A percentile compares a stretch with the other conserved stretches of the same genome.
phyloP scores from a whole-genome alignment of 176 grass and related monocot species.

The Carex scoparia region DNA sequence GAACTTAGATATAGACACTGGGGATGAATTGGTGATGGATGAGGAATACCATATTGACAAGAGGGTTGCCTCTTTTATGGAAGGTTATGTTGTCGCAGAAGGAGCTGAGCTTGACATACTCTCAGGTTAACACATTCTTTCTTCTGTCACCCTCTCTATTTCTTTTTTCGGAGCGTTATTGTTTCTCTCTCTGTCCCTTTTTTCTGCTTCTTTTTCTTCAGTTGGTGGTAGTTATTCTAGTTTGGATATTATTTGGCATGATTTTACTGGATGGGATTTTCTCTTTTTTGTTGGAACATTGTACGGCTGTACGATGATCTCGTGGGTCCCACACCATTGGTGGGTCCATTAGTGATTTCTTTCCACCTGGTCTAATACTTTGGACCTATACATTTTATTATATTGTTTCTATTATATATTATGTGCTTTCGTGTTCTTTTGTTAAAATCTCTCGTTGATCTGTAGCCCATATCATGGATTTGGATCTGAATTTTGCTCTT shows the following conservation, averaged over 20 bases:
- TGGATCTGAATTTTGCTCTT: conserved; percentile 14
- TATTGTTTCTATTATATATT: not conserved
- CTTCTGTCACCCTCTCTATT: conserved; percentile 10
- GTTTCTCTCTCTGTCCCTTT: conserved; percentile 4
- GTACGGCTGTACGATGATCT: not conserved
- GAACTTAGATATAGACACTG: conserved; percentile 36
- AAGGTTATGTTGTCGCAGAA: conserved; percentile 53
- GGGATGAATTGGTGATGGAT: conserved; percentile 26
- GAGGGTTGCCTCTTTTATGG: conserved; percentile 72
- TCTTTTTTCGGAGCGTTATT: conserved; percentile 19
- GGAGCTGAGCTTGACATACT: conserved; percentile 74
- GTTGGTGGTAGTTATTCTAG: conserved; percentile 15
- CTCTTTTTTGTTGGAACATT: conserved; percentile 1
- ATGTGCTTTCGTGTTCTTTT: not conserved
- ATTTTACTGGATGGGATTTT: conserved; percentile 21
- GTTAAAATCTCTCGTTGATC: conserved; percentile 6
- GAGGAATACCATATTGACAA: conserved; percentile 79
- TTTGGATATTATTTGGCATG: conserved; percentile 13
- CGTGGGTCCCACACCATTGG: not conserved
- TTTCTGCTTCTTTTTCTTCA: conserved; percentile 8
- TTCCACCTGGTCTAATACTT: not conserved
- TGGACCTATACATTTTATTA: not conserved
- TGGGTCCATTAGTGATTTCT: conserved; percentile 7
- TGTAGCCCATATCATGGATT: not conserved
- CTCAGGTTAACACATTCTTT: conserved; percentile 67